Evolutionary conservation across 306 rosid genomes (phyloP), one percentile per base, ranked within the genome.

Genomic region (Fragaria vesca): DNA sequence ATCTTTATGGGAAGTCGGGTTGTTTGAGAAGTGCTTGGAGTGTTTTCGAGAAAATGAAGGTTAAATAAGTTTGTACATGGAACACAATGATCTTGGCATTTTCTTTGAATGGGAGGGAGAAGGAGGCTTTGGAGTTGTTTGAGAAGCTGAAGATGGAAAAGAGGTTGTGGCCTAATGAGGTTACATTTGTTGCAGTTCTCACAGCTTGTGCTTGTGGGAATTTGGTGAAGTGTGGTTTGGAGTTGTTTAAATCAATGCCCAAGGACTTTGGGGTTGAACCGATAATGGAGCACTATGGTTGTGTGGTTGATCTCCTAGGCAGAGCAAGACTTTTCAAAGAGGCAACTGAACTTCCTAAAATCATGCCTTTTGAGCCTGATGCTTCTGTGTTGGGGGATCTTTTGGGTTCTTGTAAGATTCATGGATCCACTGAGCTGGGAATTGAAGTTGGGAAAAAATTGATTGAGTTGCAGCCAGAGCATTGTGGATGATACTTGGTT

Each of bases 1-100:
- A 92, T 85, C 76, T 90, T 76, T 94, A 94, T 82, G 93, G 96
- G 69, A 92, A 94, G 84, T 86, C 79, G 81, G 94, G 97, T 52
- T 82, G 83, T 55, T 78, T 90, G 54, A 80, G 36, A 38, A 75
- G 75, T 72, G 85, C 89, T 9, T 54, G 40, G 45, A 87, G 69
- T 82, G 79, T 90, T 26, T 92, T 90, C 42, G 40, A 80, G 71
- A 51, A 38, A 43, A 83, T 87, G 88, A 72, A 15, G 26, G 58
- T 68, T 30, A 90, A 71, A 78, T 86, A 86, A 79, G 87, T 87
- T 12, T 94, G 96, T 78, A 78, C 90, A 68, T 92, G 96, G 97
- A 94, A 92, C 80, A 94, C 91, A 43, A 92, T 94, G 96, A 88
- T 94, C 71, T 86, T 92, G 72, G 81, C 91, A 0, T 78, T 90